Base-by-base conservation (phyloP, 306 rosid species). In the Oemleria cerasiformis region DNA sequence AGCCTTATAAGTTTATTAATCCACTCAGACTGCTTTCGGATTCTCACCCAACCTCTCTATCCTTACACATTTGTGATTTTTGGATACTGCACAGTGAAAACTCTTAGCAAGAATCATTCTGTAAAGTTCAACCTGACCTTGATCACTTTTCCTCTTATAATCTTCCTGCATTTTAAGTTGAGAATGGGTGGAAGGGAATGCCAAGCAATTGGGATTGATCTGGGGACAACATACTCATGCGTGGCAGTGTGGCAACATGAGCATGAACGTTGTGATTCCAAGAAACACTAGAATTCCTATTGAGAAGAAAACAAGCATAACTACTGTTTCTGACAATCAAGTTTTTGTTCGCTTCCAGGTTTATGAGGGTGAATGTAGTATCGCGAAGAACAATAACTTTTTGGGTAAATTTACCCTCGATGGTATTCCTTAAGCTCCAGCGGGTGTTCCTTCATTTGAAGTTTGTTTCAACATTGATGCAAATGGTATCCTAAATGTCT, bases 181-280 rank as follows among this genome's bases (percentile, higher is more conserved):
- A 48, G 25, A 48, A 66, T 25, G 71, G 57, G 8, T 17, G 70
- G 25, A 15, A 39, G 15, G 30, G 30, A 66, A 44, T 13, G 13
- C 9, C 30, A 30, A 16, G 25, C 25, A 66, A 47, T 66, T 9
- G 58, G 71, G 9, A 66, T 66, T 66, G 71, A 66, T 66, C 21
- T 66, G 55, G 71, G 71, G 44, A 66, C 71, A 47, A 66, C 57
- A 3, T 66, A 66, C 58, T 66, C 71, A 0, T 66, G 71, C 17
- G 71, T 66, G 9, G 71, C 58, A 13, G 71, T 66, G 7, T 66
- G 71, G 71, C 57, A n/a, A n/a, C n/a, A n/a, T n/a, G n/a, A n/a
- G n/a, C n/a, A n/a, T n/a, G n/a, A n/a, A n/a, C n/a, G n/a, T n/a
- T n/a, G n/a, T n/a, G n/a, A n/a, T n/a, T n/a, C n/a, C n/a, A n/a